These are phyloP conservation scores for Suillus hirtellus DNA, from an alignment of 768 basidiomycete genomes.

Conservation along the genomic window DNA sequence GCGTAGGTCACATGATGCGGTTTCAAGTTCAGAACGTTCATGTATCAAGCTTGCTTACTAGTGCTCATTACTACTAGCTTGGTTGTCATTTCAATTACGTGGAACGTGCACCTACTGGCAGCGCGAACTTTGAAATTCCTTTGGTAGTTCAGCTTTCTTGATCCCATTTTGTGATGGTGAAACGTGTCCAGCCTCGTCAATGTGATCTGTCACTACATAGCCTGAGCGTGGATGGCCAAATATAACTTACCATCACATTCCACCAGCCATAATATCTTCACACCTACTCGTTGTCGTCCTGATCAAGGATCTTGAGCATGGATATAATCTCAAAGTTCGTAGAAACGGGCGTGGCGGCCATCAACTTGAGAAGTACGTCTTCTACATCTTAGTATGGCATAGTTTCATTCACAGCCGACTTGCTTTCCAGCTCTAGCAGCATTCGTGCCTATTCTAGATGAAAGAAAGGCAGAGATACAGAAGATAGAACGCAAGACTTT, in stretches of 20 bases:
- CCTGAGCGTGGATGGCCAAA: not conserved
- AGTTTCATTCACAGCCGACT: conserved; percentile 2
- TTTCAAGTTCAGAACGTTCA: too few species aligned
- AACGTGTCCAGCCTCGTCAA: not conserved
- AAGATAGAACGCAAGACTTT: conserved; percentile 54
- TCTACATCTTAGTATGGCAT: conserved; percentile 5
- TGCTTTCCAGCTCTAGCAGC: conserved; percentile 44
- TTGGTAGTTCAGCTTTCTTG: not conserved
- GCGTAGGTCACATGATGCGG: not conserved
- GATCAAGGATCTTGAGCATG: conserved; percentile 25
- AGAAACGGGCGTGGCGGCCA: conserved; percentile 31
- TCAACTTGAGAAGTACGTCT: conserved; percentile 38
- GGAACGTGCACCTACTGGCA: not conserved
- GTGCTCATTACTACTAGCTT: not conserved
- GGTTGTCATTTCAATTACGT: not conserved
- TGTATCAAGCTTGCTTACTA: too few species aligned
- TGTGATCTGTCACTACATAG: not conserved
- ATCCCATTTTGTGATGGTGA: not conserved
- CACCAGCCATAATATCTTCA: not conserved
- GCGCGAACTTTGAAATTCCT: not conserved
- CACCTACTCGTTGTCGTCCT: not conserved
- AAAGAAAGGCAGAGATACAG: conserved; percentile 46
- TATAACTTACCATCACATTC: not conserved
- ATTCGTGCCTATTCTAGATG: conserved; percentile 52
- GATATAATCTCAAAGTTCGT: conserved; percentile 35